Evolutionary conservation across 306 rosid species (phyloP).

Genomic region (Vigna trinervia): DNA sequence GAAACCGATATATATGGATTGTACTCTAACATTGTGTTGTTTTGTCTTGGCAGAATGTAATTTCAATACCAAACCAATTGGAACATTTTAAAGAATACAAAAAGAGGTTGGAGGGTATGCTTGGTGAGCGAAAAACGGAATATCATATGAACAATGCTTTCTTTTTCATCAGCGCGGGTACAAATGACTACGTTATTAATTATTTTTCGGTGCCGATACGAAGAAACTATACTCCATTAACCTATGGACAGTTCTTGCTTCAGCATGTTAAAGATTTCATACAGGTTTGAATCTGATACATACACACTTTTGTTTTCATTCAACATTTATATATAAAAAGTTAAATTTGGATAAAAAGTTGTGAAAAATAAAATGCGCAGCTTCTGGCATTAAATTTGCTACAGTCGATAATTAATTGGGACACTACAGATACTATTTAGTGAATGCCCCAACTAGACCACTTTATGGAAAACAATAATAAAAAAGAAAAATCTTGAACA

Average conservation of each 20-base stretch:
- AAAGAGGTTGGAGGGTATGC: constrained; percentile 52
- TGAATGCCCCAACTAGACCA: too few relatives aligned
- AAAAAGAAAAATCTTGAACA: too few relatives aligned
- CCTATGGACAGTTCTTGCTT: constrained; percentile 59
- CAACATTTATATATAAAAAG: too few relatives aligned
- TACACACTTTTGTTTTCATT: background rate
- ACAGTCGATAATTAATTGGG: too few relatives aligned
- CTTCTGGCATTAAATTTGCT: background rate
- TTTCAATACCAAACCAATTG: constrained; percentile 60
- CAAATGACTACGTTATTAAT: constrained; percentile 76
- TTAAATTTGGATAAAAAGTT: background rate
- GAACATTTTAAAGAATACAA: constrained; percentile 68
- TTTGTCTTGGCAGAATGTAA: constrained; percentile 57
- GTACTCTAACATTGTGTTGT: background rate
- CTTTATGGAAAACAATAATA: too few relatives aligned
- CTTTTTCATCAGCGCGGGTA: constrained; percentile 72
- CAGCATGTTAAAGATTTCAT: constrained; percentile 53
- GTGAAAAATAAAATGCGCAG: background rate
- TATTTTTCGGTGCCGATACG: constrained; percentile 63
- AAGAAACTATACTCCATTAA: constrained; percentile 41
- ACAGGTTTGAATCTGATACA: constrained; percentile 52
- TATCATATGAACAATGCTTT: constrained; percentile 57
- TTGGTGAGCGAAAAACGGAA: constrained; percentile 54
- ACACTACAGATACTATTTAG: too few relatives aligned
- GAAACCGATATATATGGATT: background rate